Base-by-base conservation (phyloP, 306 rosid genomes). In the Cucumis cinereus region DNA sequence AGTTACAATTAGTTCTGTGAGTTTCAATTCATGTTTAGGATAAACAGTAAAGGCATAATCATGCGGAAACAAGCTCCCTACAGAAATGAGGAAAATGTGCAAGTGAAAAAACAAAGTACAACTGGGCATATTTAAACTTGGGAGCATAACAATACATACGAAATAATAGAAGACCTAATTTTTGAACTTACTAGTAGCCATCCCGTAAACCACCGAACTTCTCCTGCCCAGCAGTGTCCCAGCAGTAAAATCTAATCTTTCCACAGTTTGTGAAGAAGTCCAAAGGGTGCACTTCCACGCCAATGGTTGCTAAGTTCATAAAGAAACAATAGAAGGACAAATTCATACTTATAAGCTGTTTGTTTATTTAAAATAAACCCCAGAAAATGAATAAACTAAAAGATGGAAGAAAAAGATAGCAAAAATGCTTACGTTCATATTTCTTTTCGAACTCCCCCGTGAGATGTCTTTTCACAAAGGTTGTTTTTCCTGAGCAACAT, bases 191-290 rank as follows among this genome's bases (percentile, higher is more conserved):
- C 96, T 90, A 90, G 83, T 90, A 90, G 38, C 92, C 92, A 81
- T 90, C 96, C 30, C 96, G 76, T n/a, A 90, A 91, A 62, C 93
- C 91, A 69, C 96, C 96, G 33, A 90, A 90, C 50, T 88, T 88
- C 88, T 90, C 96, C 76, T 90, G 93, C 22, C 96, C 96, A 61
- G 93, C 93, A 81, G 96, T 90, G 81, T 90, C 96, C 96, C 96
- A 90, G 80, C 96, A 90, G 82, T 88, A 81, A 85, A 90, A 90
- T 35, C 93, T 87, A 53, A 90, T 87, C 71, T 81, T 87, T 35
- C 96, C 96, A 63, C 87, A 81, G 38, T 90, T 90, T 8, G 93
- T 88, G 82, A 84, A 80, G 78, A 90, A 90, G 76, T 90, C 96
- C 77, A 90, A 63, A 10, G 96, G 96, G 77, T 90, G 93, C 81